Evolutionary conservation across 169 alveolate genomes (phyloP).

Genomic region (Plasmodium vivax): DNA sequence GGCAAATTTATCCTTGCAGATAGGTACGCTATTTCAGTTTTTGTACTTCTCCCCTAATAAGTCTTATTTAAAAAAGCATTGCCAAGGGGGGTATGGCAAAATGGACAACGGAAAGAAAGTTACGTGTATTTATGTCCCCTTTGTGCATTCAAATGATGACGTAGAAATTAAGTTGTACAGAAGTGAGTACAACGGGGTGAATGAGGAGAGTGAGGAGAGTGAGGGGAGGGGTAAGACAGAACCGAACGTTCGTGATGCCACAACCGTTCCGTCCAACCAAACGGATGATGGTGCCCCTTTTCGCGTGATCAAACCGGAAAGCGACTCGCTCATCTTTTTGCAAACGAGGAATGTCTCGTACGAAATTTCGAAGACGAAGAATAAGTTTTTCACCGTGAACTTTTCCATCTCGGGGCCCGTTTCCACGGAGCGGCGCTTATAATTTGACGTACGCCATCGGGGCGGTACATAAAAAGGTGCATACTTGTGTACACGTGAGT

Average conservation of each 20-base stretch:
- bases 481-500: neutral
- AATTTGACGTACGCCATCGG: neutral
- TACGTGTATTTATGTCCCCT: slow-evolving; percentile 61
- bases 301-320: slow-evolving; percentile 53
- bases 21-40: slow-evolving; percentile 71
- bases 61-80: slow-evolving; percentile 74
- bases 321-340: slow-evolving; percentile 72
- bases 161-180: slow-evolving; percentile 46
- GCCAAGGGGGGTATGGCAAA: slow-evolving; percentile 66
- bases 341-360: slow-evolving; percentile 73
- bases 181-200: neutral
- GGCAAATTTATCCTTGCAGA: slow-evolving; percentile 72
- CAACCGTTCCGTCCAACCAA: neutral
- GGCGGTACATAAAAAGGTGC: neutral
- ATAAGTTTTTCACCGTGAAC: slow-evolving; percentile 58
- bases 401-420: slow-evolving; percentile 62
- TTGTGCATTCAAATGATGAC: slow-evolving; percentile 27
- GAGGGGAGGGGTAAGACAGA: neutral
- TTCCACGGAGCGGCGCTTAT: slow-evolving; percentile 42
- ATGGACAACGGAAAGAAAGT: slow-evolving; percentile 58
- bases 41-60: slow-evolving; percentile 60
- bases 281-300: neutral
- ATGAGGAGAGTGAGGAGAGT: neutral
- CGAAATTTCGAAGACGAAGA: slow-evolving; percentile 46
- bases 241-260: neutral